phyloP scores from a whole-genome alignment of 2,329 filamentous ascomycete genomes.

The Beauveria caledonica region DNA sequence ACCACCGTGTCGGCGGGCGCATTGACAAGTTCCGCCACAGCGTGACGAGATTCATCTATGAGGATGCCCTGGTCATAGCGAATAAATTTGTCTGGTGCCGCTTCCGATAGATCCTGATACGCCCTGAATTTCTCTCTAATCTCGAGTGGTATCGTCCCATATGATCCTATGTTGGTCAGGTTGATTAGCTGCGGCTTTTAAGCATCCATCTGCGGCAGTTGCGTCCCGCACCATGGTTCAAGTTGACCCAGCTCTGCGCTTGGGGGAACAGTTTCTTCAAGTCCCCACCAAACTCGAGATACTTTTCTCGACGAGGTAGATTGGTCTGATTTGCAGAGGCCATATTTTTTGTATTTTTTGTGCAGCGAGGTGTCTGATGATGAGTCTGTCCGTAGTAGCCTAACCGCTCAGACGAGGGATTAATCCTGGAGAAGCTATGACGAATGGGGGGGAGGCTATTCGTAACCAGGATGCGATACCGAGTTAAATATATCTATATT shows the following conservation, averaged over 20 bases:
- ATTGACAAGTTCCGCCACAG: constrained; percentile 58
- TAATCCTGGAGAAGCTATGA: not conserved
- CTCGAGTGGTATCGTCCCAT: constrained; percentile 61
- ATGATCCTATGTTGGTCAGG: constrained; percentile 51
- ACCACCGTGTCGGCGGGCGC: constrained; percentile 60
- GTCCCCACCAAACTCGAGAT: constrained; percentile 8
- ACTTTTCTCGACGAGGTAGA: not conserved
- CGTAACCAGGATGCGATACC: not conserved
- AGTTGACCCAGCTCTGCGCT: constrained; percentile 1
- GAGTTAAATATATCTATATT: not conserved
- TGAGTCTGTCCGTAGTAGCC: not conserved
- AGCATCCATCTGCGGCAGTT: not conserved
- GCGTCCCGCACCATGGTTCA: constrained; percentile 9
- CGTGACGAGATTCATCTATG: constrained; percentile 56
- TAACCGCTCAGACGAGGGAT: not conserved
- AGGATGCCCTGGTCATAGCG: constrained; percentile 55
- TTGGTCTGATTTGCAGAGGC: not conserved
- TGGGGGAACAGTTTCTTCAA: constrained; percentile 6
- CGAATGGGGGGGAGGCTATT: not conserved
- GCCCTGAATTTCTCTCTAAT: constrained; percentile 51
- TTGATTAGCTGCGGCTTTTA: not conserved
- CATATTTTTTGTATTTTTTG: not conserved
- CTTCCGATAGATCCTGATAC: constrained; percentile 62
- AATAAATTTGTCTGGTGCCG: constrained; percentile 66
- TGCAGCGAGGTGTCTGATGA: not conserved